These are phyloP conservation scores for Dactylellina sp. DNA, from an alignment of 2,329 filamentous ascomycete species.

Conservation along the genomic window DNA sequence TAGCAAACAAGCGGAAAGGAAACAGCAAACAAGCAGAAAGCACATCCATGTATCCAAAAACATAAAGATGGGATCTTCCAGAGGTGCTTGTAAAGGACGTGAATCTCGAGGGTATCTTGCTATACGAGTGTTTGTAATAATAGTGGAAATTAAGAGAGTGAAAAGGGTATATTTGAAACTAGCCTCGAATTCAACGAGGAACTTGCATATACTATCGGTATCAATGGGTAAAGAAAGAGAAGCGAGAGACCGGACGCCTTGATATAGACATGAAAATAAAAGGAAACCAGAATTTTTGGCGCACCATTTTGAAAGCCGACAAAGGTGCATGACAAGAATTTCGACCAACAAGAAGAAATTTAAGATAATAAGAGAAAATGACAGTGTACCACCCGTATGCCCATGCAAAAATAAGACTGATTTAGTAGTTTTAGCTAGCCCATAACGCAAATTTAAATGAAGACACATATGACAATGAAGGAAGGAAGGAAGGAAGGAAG, in stretches of 20 bases:
- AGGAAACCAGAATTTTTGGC: constrained; percentile 1
- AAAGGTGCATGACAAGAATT: not conserved
- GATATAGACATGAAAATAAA: not conserved
- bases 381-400: not conserved
- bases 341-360: not conserved
- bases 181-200: constrained; percentile 6
- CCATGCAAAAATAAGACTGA: not conserved
- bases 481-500: constrained; percentile 2
- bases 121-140: constrained; percentile 9
- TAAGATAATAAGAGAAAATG: not conserved
- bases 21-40: too few species aligned
- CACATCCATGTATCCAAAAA: not conserved
- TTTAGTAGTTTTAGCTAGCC: too few species aligned
- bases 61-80: constrained; percentile 2
- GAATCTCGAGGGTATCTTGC: not conserved
- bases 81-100: constrained; percentile 1
- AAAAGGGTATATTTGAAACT: constrained; percentile 17
- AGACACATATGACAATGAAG: not conserved
- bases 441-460: too few species aligned
- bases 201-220: too few species aligned
- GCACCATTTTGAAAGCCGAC: not conserved
- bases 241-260: not conserved
- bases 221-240: too few species aligned
- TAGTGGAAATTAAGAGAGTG: constrained; percentile 29
- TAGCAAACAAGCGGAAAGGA: too few species aligned